Percentiles rank a stretch among this genome's conserved stretches.
These are phyloP conservation scores for Neoarthrinium moseri DNA, from an alignment of 2,329 filamentous ascomycete species.

Conservation along the genomic window DNA sequence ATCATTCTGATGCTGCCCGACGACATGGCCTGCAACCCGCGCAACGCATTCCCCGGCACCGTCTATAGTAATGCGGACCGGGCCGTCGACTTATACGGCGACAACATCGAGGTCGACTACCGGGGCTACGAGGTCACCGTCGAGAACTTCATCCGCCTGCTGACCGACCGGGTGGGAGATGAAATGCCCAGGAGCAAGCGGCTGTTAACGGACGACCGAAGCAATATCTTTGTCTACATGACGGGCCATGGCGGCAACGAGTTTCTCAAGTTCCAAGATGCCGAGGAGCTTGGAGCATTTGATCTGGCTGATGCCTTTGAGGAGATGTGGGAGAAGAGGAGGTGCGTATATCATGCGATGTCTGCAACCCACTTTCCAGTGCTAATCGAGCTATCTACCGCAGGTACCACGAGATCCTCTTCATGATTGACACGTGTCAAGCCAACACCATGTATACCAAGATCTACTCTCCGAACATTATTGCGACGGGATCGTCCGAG, in stretches of 20 bases:
- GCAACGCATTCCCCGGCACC: conserved; percentile 95
- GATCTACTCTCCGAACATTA: conserved; percentile 96
- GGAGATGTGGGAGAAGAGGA: conserved; percentile 99
- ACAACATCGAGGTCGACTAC: conserved; percentile 99
- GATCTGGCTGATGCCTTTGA: conserved; percentile 96
- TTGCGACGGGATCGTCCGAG: conserved; percentile 94
- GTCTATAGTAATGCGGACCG: conserved; percentile 98
- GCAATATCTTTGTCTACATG: conserved; percentile 99
- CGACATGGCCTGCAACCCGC: conserved; percentile 99
- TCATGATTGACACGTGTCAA: conserved; percentile 99
- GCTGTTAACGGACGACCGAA: conserved; percentile 88
- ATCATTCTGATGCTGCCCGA: conserved; percentile 99
- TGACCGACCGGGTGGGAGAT: conserved; percentile 91
- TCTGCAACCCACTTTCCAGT: too few relatives aligned
- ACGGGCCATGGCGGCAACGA: conserved; percentile 97
- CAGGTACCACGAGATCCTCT: conserved; percentile 93
- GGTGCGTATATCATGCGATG: too few relatives aligned
- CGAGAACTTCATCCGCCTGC: conserved; percentile 93
- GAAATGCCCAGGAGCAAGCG: conserved; percentile 95
- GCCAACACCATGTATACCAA: conserved; percentile 99
- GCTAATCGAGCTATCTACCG: neutral
- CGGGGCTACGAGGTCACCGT: conserved; percentile 97
- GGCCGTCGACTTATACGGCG: conserved; percentile 92
- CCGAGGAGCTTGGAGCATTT: conserved; percentile 94
- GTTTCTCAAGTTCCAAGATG: conserved; percentile 97